Evolutionary conservation across 768 basidiomycete genomes (phyloP), one percentile per base, ranked within the genome.

Genomic region (Tricholoma furcatifolium): DNA sequence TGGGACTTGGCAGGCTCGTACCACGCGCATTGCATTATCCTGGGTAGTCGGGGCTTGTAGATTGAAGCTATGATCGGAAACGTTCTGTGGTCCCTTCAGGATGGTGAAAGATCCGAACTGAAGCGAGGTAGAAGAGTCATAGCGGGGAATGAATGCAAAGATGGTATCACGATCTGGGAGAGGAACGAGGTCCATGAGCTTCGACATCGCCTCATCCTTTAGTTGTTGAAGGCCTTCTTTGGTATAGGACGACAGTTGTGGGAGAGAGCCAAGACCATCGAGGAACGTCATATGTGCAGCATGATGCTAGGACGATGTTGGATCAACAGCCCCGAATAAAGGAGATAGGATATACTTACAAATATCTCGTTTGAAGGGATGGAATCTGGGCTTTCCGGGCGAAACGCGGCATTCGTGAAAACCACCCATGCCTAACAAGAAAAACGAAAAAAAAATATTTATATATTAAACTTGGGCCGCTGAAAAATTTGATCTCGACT

Each of bases 231-330:
- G 63, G 4, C 81, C 77, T 3, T 79, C 75, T 14, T 64, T 65
- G 1, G 91, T 83, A 61, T 87, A 85, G 9, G 84, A 71, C 15
- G 86, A 70, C 34, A 87, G 69, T 64, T 89, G 88, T 43, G 91
- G 86, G 15, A 93, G 73, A 3, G 91, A 86, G 32, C 82, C 85
- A 2, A 98, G 72, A 34, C 95, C 94, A 65, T 99, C 97, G 17
- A 98, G 72, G 62, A 93, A 83, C 1, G 90, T 88, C 91, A 99
- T 90, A 58, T 88, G 84, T 1, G 94, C 95, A 4, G 90, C 95
- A 63, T 99, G 93, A 63, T 91, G 87, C 94, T 97, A 58, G 15
- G 30, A 43, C 58, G n/a, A 65, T 59, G 21, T 34, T 20, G 17
- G 21, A 11, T 47, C 34, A 49, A 45, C n/a, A 24, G 39, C 45